These are phyloP conservation scores for Boletus rufocinnamomeus DNA, from an alignment of 768 basidiomycete genomes.

Conservation along the genomic window DNA sequence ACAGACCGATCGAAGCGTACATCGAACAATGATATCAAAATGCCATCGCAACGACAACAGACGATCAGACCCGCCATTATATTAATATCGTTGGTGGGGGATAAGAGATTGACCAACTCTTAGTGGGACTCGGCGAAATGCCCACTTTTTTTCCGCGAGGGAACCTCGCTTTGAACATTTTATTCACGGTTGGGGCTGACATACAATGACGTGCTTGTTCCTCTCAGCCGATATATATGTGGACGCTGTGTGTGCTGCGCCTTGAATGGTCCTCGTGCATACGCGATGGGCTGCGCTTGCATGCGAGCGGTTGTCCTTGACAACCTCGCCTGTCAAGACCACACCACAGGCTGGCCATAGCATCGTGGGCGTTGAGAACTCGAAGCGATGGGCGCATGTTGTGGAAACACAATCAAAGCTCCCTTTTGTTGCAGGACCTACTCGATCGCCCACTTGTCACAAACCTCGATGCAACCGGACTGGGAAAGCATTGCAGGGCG, in stretches of 20 bases:
- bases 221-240: not conserved
- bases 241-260: not conserved
- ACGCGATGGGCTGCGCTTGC: not conserved
- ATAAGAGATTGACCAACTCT: no score
- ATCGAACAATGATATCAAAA: not conserved
- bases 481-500: not conserved
- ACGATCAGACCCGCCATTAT: not conserved
- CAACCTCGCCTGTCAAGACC: not conserved
- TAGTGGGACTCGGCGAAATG: not conserved
- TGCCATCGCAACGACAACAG: not conserved
- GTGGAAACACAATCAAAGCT: not conserved
- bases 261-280: not conserved
- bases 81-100: not conserved
- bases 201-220: not conserved
- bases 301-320: not conserved
- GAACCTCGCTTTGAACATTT: not conserved
- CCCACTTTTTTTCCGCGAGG: not conserved
- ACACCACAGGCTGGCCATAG: not conserved
- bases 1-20: not conserved
- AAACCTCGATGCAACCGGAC: constrained; percentile 13
- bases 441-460: not conserved
- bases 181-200: not conserved
- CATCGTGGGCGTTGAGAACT: not conserved
- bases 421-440: not conserved
- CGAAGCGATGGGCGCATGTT: not conserved